Base-by-base conservation (phyloP, 768 basidiomycete genomes). In the Rhodotorula taiwanensis region DNA sequence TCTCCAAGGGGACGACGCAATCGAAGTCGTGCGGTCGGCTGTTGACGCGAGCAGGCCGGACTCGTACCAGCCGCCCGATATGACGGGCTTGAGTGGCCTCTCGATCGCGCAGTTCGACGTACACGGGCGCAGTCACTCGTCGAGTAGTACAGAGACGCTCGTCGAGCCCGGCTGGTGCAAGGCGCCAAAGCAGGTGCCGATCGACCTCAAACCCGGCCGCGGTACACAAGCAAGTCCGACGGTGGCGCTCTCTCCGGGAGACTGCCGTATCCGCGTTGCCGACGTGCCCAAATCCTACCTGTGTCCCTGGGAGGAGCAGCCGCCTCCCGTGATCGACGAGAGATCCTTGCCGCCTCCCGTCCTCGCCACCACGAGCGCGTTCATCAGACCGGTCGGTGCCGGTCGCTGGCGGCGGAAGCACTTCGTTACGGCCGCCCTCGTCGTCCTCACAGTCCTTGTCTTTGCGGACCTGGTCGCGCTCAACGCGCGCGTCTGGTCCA, bases 251-350 rank as follows among this genome's bases (percentile, higher is more conserved):
- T n/a, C n/a, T n/a, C n/a, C n/a, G n/a, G n/a, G n/a, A n/a, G n/a
- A n/a, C n/a, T n/a, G n/a, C n/a, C 25, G 44, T 18, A 4, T 36
- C 5, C 9, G 4, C 21, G 5, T 30, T 23, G 23, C 23, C 28
- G 45, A 27, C 16, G n/a, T 45, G 9, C 25, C 4, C 39, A 54
- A 25, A 30, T 39, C 28, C 10, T 65, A 65, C 44, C 58, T 65
- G 15, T 65, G 64, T 39, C 64, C 64, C 0, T 65, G 64, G 64
- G 64, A 65, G 39, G 45, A 9, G 9, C 11, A 31, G 30, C 27
- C 28, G 16, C 33, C 34, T n/a, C n/a, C n/a, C n/a, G n/a, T n/a
- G n/a, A n/a, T n/a, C n/a, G n/a, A n/a, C n/a, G n/a, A n/a, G n/a
- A n/a, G n/a, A n/a, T n/a, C n/a, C n/a, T n/a, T n/a, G n/a, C n/a